Percentiles rank a stretch among this genome's conserved stretches.
Evolutionary conservation across 805 yeast species (phyloP).

Genomic region (Scheffersomyces lignosus): DNA sequence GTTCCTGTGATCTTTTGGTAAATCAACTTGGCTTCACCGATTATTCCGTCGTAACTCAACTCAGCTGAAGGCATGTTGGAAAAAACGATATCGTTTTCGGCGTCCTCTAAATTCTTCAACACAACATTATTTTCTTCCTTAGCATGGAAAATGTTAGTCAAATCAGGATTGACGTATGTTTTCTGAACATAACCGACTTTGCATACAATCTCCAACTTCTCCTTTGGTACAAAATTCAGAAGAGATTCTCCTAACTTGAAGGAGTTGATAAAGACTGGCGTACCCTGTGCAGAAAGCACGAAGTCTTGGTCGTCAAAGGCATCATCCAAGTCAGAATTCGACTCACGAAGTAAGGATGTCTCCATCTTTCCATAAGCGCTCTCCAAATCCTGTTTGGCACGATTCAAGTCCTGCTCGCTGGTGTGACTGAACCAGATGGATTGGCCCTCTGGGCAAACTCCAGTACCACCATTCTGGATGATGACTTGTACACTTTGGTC

Average conservation of each 20-base stretch:
- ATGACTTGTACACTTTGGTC: constrained; percentile 78
- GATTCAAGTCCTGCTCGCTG: constrained; percentile 59
- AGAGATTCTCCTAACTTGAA: constrained; percentile 84
- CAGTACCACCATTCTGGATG: constrained; percentile 84
- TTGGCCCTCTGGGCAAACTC: constrained; percentile 83
- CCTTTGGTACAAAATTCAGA: constrained; percentile 80
- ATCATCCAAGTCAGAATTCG: constrained; percentile 58
- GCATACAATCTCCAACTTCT: constrained; percentile 50
- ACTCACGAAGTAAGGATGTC: constrained; percentile 75
- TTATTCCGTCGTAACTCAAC: constrained; percentile 86
- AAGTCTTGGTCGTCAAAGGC: constrained; percentile 36
- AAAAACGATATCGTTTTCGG: constrained; percentile 29
- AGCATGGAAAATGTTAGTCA: constrained; percentile 36
- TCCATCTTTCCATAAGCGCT: constrained; percentile 81
- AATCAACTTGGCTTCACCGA: constrained; percentile 74
- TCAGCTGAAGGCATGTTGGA: constrained; percentile 77
- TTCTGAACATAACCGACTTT: constrained; percentile 41
- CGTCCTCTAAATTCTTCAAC: constrained; percentile 15
- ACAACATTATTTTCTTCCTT: constrained; percentile 18
- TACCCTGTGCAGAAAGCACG: constrained; percentile 44
- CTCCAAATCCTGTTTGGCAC: constrained; percentile 76
- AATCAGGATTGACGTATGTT: constrained; percentile 37
- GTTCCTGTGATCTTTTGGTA: constrained; percentile 85
- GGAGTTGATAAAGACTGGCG: constrained; percentile 67
- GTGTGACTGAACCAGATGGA: constrained; percentile 90